A percentile compares a stretch with the other conserved stretches of the same genome.
Conservation (phyloP, 768 basidiomycete genomes). For the Mycena kentingensis region DNA sequence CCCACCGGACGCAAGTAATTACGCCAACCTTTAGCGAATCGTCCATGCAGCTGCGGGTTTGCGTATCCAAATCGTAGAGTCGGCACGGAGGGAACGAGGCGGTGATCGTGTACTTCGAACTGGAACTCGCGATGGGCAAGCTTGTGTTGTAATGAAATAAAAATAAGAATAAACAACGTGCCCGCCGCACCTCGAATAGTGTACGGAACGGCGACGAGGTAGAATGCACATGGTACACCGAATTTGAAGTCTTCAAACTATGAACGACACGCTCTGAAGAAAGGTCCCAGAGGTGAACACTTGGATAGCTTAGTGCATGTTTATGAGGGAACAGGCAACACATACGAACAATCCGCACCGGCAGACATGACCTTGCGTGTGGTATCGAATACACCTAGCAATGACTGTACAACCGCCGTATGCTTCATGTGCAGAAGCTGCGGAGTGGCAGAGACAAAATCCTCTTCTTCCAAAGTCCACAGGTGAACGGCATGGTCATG, state of each 20-base stretch:
- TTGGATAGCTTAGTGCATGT: slow-evolving; percentile 1
- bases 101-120: slow-evolving; percentile 53
- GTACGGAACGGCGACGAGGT: slow-evolving; percentile 41
- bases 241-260: slow-evolving; percentile 44
- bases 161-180: slow-evolving; percentile 6
- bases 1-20: not conserved
- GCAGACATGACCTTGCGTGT: slow-evolving; percentile 50
- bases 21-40: slow-evolving; percentile 46
- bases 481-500: slow-evolving; percentile 51
- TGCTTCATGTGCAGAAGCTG: slow-evolving; percentile 43
- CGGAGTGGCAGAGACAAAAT: slow-evolving; percentile 33
- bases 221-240: slow-evolving; percentile 44
- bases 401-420: slow-evolving; percentile 42
- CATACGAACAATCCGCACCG: slow-evolving; percentile 45
- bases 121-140: slow-evolving; percentile 53
- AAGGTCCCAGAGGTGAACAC: slow-evolving; percentile 47
- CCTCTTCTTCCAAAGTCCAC: slow-evolving; percentile 44
- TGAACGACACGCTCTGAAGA: slow-evolving; percentile 45
- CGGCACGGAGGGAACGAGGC: slow-evolving; percentile 36
- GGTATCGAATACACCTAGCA: slow-evolving; percentile 45
- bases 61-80: slow-evolving; percentile 49
- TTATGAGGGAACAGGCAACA: not conserved
- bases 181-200: slow-evolving; percentile 46
- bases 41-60: slow-evolving; percentile 39
- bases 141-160: slow-evolving; percentile 27